A percentile compares a stretch with the other conserved stretches of the same genome.
phyloP scores from a whole-genome alignment of 352 stramenopile species.

The Phytophthora quininea region DNA sequence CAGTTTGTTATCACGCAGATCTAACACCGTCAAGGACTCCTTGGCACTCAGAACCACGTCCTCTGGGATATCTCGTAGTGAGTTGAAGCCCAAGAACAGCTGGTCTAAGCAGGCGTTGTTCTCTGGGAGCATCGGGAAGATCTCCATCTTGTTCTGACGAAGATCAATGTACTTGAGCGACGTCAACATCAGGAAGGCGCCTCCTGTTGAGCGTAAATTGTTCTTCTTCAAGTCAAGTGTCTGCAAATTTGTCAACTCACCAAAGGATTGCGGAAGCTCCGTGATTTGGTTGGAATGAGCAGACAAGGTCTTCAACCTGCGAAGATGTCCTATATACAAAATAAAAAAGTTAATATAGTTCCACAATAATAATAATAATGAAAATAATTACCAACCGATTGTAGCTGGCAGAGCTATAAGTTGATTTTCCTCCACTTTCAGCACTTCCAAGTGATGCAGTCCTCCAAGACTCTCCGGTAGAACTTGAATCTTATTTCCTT shows the following conservation, averaged over 20 bases:
- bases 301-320: constrained; percentile 58
- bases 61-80: constrained; percentile 52
- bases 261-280: constrained; percentile 56
- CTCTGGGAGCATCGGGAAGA: constrained; percentile 62
- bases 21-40: constrained; percentile 73
- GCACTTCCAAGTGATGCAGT: constrained; percentile 56
- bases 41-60: constrained; percentile 54
- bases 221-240: constrained; percentile 85
- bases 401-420: constrained; percentile 47
- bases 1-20: constrained; percentile 85
- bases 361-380: background rate
- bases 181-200: constrained; percentile 38
- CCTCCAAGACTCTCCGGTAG: constrained; percentile 58
- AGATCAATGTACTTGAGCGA: constrained; percentile 72
- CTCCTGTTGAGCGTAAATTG: constrained; percentile 39
- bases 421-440: constrained; percentile 73
- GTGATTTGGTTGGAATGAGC: constrained; percentile 69
- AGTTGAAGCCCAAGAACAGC: constrained; percentile 81
- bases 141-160: constrained; percentile 69
- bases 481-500: constrained; percentile 66
- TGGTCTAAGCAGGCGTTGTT: constrained; percentile 58
- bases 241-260: constrained; percentile 45
- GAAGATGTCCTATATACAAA: constrained; percentile 35
- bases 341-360: background rate
- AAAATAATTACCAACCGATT: constrained; percentile 39